phyloP scores from a whole-genome alignment of 2,329 filamentous ascomycete species.

The Trichophyton equinum region DNA sequence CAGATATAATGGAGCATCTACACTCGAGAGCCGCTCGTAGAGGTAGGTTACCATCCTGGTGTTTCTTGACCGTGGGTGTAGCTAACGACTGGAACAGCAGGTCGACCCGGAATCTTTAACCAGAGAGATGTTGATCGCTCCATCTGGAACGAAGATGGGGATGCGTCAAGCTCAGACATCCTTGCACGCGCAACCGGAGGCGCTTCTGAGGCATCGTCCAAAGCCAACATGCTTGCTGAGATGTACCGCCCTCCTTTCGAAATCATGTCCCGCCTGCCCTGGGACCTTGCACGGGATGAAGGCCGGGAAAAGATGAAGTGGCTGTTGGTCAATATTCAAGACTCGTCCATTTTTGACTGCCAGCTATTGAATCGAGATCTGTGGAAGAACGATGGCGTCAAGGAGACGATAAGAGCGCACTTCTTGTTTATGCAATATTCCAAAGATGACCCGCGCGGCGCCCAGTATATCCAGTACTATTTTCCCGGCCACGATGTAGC shows the following conservation, averaged over 20 bases:
- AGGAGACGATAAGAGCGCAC: conserved; percentile 72
- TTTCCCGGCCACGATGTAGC: conserved; percentile 65
- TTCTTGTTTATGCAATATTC: conserved; percentile 94
- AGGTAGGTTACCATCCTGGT: not conserved
- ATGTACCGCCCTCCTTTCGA: conserved; percentile 89
- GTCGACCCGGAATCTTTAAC: conserved; percentile 55
- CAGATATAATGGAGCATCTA: not conserved
- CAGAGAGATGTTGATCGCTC: conserved; percentile 43
- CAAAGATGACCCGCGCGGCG: conserved; percentile 66
- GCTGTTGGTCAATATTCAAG: conserved; percentile 91
- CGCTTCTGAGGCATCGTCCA: conserved; percentile 52
- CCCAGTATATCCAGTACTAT: conserved; percentile 82
- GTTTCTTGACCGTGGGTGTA: not conserved
- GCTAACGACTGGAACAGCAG: conserved; percentile 14
- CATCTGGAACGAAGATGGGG: conserved; percentile 46
- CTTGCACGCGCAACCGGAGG: conserved; percentile 52
- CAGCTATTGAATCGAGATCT: conserved; percentile 88
- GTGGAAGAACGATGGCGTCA: conserved; percentile 77
- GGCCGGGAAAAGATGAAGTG: conserved; percentile 86
- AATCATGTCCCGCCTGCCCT: conserved; percentile 65
- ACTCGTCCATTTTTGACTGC: conserved; percentile 85
- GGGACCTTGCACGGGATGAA: conserved; percentile 70
- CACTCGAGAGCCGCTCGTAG: conserved; percentile 11
- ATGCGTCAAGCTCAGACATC: conserved; percentile 37
- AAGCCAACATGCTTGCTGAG: conserved; percentile 71